Percentiles rank a stretch among this genome's conserved stretches.
phyloP scores from a whole-genome alignment of 2,329 filamentous ascomycete species.

The Aspergillus neoniger region DNA sequence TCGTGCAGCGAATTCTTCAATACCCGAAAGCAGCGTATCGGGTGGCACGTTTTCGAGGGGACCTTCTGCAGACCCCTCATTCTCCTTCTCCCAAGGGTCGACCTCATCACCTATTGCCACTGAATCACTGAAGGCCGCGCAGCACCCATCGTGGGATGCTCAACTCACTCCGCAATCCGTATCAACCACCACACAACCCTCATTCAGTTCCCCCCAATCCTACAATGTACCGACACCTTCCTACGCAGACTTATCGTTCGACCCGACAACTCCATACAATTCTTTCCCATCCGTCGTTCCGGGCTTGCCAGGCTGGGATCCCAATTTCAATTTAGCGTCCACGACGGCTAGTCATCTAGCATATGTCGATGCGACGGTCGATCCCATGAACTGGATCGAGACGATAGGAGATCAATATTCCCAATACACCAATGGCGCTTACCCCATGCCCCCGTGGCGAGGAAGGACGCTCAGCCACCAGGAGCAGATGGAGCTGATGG shows the following conservation, averaged over 20 bases:
- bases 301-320: conserved; percentile 46
- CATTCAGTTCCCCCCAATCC: conserved; percentile 23
- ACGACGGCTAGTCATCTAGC: conserved; percentile 40
- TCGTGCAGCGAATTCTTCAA: conserved; percentile 30
- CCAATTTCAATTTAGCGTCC: conserved; percentile 41
- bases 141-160: conserved; percentile 22
- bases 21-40: conserved; percentile 30
- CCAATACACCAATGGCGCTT: conserved; percentile 50
- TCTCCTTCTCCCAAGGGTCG: conserved; percentile 24
- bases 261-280: conserved; percentile 44
- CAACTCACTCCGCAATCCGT: conserved; percentile 15
- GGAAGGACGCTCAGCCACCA: conserved; percentile 72
- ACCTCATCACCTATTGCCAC: conserved; percentile 15
- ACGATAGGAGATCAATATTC: conserved; percentile 51
- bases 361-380: conserved; percentile 36
- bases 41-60: conserved; percentile 38
- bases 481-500: conserved; percentile 82
- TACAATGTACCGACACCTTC: conserved; percentile 24
- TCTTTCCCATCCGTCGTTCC: conserved; percentile 43
- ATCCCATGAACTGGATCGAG: conserved; percentile 47
- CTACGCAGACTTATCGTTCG: conserved; percentile 33
- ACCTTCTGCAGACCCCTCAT: conserved; percentile 35
- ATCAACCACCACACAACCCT: conserved; percentile 17
- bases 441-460: conserved; percentile 53
- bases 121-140: conserved; percentile 24